Evolutionary conservation across 2,329 filamentous ascomycete species (phyloP).

Genomic region (Hymenoscyphus infarciens): DNA sequence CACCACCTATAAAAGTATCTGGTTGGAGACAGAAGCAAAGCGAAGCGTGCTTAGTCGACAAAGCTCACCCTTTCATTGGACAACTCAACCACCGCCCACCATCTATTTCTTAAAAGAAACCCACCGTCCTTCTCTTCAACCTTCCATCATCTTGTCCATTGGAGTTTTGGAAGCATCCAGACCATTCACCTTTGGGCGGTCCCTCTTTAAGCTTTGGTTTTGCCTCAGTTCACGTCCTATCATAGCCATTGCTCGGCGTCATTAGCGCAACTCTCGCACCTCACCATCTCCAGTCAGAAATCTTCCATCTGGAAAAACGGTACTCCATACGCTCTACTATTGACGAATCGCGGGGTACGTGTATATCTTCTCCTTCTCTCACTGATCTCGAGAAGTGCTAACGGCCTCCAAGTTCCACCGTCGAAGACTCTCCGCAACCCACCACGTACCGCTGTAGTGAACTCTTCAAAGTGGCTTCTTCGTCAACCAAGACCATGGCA

Average conservation of each 20-base stretch:
- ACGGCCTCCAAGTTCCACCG: background rate
- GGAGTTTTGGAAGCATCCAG: background rate
- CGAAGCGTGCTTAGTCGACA: background rate
- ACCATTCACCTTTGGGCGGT: background rate
- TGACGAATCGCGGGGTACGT: background rate
- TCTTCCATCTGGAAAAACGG: background rate
- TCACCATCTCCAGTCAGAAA: background rate
- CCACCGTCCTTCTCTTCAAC: background rate
- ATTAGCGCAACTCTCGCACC: background rate
- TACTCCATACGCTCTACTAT: background rate
- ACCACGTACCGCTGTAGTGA: background rate
- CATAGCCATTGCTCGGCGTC: slow-evolving; percentile 1
- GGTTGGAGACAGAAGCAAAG: slow-evolving; percentile 1
- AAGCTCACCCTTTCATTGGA: background rate
- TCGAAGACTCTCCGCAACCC: background rate
- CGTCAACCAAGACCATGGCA: slow-evolving; percentile 40
- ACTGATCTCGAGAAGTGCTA: background rate
- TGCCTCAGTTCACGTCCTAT: background rate
- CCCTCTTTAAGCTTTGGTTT: slow-evolving; percentile 2
- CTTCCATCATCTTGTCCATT: background rate
- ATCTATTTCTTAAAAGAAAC: background rate
- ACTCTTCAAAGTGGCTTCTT: background rate
- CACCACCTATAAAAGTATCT: background rate
- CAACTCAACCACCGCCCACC: background rate
- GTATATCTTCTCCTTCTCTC: background rate